Evolutionary conservation across 2,329 filamentous ascomycete species (phyloP).

Genomic region (Xylariomycetidae sp.): DNA sequence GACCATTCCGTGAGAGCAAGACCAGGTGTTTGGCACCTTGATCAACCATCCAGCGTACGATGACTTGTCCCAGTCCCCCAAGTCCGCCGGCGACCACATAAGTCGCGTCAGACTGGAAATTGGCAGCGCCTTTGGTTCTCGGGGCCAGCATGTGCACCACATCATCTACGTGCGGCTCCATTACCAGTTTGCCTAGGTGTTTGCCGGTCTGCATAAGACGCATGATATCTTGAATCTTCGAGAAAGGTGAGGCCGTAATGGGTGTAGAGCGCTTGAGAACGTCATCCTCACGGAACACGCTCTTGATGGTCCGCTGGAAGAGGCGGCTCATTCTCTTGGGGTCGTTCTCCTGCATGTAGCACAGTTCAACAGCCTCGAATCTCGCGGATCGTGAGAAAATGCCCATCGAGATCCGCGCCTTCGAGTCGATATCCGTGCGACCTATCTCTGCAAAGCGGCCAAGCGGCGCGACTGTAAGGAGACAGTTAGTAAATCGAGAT

Average conservation of each 20-base stretch:
- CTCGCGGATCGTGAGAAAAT: slow-evolving; percentile 10
- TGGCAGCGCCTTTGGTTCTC: too few species aligned
- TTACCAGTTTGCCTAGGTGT: slow-evolving; percentile 13
- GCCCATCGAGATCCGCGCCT: slow-evolving; percentile 5
- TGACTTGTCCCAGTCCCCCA: slow-evolving; percentile 20
- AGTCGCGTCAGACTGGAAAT: slow-evolving; percentile 13
- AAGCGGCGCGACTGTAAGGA: too few species aligned
- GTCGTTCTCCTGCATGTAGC: slow-evolving; percentile 7
- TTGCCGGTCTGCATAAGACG: slow-evolving; percentile 12
- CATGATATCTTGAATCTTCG: slow-evolving; percentile 13
- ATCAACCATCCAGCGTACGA: slow-evolving; percentile 9
- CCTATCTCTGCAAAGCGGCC: neutral
- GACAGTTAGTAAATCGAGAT: slow-evolving; percentile 11
- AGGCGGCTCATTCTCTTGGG: slow-evolving; percentile 8
- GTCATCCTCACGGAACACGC: slow-evolving; percentile 4
- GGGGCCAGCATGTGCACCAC: slow-evolving; percentile 11
- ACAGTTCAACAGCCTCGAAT: slow-evolving; percentile 12
- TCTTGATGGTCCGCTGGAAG: slow-evolving; percentile 11
- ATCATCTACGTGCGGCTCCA: slow-evolving; percentile 13
- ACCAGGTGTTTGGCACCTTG: slow-evolving; percentile 6
- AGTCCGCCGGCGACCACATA: slow-evolving; percentile 25
- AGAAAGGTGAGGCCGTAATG: slow-evolving; percentile 6
- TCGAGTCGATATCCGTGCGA: slow-evolving; percentile 1
- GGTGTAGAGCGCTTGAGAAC: slow-evolving; percentile 3
- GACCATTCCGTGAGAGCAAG: slow-evolving; percentile 9